A percentile compares a stretch with the other conserved stretches of the same genome.
Conservation (phyloP, 345 rosid species). For the Gossypium arboreum region DNA sequence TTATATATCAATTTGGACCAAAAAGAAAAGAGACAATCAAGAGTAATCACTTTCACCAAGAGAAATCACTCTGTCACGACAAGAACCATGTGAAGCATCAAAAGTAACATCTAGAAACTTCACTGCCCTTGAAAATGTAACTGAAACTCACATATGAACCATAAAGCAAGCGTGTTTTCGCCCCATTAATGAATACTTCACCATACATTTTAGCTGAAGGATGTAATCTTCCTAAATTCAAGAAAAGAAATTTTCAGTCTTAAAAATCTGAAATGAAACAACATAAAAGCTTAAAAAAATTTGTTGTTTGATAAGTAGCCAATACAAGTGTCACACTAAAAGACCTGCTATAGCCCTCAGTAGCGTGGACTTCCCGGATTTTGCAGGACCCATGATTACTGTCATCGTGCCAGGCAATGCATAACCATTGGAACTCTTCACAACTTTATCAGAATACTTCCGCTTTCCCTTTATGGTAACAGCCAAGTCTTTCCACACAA, state of each 20-base stretch:
- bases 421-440: constrained; percentile 91
- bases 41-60: not conserved
- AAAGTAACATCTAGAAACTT: not conserved
- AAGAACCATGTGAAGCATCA: not conserved
- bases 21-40: not conserved
- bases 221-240: constrained; percentile 70
- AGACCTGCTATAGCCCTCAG: constrained; percentile 93
- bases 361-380: constrained; percentile 92
- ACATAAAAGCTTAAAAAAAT: not conserved
- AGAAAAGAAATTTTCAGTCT: constrained; percentile 22
- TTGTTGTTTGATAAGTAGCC: not conserved
- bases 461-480: constrained; percentile 86
- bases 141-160: constrained; percentile 83
- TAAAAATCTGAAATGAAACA: not conserved
- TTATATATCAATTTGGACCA: not conserved
- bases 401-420: constrained; percentile 98
- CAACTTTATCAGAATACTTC: constrained; percentile 83
- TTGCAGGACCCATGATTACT: constrained; percentile 98
- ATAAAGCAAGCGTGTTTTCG: constrained; percentile 62
- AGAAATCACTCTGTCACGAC: not conserved
- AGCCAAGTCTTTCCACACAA: constrained; percentile 95
- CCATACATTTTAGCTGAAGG: constrained; percentile 77
- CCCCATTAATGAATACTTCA: constrained; percentile 82
- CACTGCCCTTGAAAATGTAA: not conserved
- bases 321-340: not conserved